A percentile compares a stretch with the other conserved stretches of the same genome.
Evolutionary conservation across 108 stramenopile species (phyloP).

Genomic region (Bacterosira constricta): DNA sequence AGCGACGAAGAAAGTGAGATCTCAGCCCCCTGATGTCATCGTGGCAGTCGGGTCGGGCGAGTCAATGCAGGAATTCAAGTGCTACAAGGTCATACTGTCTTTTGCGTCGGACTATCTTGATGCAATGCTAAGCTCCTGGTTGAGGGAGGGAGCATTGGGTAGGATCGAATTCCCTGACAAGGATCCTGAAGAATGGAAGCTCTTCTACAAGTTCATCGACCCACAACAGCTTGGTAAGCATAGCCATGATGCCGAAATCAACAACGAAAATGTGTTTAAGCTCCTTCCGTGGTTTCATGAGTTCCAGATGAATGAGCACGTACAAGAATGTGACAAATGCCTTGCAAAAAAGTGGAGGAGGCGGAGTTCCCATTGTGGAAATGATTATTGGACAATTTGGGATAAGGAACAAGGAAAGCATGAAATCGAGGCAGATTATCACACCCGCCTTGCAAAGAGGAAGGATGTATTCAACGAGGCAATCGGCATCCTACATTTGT

Average conservation of each 20-base stretch:
- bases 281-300: no score
- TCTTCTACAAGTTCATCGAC: slow-evolving; percentile 31
- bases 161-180: slow-evolving; percentile 33
- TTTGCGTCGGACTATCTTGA: slow-evolving; percentile 31
- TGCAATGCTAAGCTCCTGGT: slow-evolving; percentile 20
- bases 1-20: no score
- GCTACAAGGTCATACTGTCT: slow-evolving; percentile 24
- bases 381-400: neutral
- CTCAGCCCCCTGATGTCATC: slow-evolving; percentile 24
- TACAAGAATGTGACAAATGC: neutral
- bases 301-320: no score
- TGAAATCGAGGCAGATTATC: no score
- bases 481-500: no score
- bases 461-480: no score
- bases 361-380: no score
- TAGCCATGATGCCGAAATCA: neutral
- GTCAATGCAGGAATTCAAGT: slow-evolving; percentile 19
- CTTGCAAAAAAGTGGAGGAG: neutral
- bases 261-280: slow-evolving; percentile 2
- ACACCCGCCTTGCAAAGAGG: no score
- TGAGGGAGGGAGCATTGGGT: slow-evolving; percentile 7
- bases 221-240: slow-evolving; percentile 5
- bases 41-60: slow-evolving; percentile 17
- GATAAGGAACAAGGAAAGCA: neutral
- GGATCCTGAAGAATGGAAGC: slow-evolving; percentile 35